Evolutionary conservation across 768 basidiomycete genomes (phyloP).

Genomic region (Agrocybe pediades): DNA sequence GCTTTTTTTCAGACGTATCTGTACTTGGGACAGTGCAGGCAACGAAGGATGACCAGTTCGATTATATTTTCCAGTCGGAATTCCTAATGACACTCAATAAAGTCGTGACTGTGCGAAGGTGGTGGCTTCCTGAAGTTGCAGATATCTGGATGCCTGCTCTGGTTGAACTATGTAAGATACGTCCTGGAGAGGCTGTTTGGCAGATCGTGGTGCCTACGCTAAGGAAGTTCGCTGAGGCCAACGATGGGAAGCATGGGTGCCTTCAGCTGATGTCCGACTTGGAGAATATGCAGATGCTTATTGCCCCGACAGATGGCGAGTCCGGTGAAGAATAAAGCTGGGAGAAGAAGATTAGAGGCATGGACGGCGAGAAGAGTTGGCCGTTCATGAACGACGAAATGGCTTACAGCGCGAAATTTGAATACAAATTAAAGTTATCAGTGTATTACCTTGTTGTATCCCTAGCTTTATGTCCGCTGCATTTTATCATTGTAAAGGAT

Average conservation of each 20-base stretch:
- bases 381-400: no score
- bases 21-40: constrained; percentile 5
- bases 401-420: no score
- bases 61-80: constrained; percentile 35
- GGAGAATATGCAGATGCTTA: constrained; percentile 4
- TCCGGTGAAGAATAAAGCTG: no score
- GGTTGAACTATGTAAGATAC: constrained; percentile 29
- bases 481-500: no score
- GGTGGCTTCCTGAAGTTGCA: constrained; percentile 39
- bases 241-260: constrained; percentile 15
- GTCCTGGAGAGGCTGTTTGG: constrained; percentile 32
- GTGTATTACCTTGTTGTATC: no score
- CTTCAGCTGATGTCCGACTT: constrained; percentile 4
- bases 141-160: constrained; percentile 37
- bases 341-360: no score
- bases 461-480: no score
- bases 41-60: constrained; percentile 9
- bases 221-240: constrained; percentile 20
- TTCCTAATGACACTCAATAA: constrained; percentile 34
- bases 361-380: no score
- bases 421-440: no score
- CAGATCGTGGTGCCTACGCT: constrained; percentile 26
- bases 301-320: no score
- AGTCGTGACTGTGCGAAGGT: constrained; percentile 26
- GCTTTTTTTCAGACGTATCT: not conserved